Evolutionary conservation across 202 grass and related monocot species (phyloP).

Genomic region (Thinopyrum obtusiflorum): DNA sequence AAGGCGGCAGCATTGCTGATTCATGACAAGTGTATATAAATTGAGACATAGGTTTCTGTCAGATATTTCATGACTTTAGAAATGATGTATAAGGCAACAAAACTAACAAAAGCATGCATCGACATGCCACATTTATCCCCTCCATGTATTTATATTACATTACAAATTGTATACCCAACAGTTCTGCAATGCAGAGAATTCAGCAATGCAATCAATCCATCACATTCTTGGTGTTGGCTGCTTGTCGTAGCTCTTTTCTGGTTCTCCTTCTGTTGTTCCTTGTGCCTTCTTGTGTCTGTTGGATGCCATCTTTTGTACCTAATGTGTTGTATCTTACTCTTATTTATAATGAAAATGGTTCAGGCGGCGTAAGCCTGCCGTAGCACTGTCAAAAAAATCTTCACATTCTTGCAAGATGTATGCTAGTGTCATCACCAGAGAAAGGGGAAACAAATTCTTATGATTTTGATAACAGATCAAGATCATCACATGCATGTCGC

Average conservation of each 20-base stretch:
- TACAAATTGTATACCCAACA: too few relatives aligned
- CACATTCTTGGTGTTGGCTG: too few relatives aligned
- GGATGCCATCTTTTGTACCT: too few relatives aligned
- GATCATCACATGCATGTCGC: too few relatives aligned
- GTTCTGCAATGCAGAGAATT: too few relatives aligned
- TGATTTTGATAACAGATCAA: too few relatives aligned
- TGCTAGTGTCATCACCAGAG: background rate
- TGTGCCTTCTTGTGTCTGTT: too few relatives aligned
- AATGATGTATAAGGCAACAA: constrained; percentile 27
- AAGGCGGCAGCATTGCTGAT: constrained; percentile 29
- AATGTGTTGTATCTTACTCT: too few relatives aligned
- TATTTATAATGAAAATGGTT: too few relatives aligned
- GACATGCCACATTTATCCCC: background rate
- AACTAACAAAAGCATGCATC: constrained; percentile 29
- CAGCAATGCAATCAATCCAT: too few relatives aligned
- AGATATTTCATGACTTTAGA: constrained; percentile 33
- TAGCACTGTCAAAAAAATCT: background rate
- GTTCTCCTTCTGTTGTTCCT: too few relatives aligned
- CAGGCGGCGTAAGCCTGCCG: background rate
- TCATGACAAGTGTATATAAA: constrained; percentile 40
- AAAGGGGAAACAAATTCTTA: background rate
- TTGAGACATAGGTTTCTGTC: constrained; percentile 28
- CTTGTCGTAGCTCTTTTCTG: too few relatives aligned
- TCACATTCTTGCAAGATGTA: background rate
- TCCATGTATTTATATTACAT: background rate